Base-by-base conservation (phyloP, 2,329 filamentous ascomycete species). In the Aspergillus flavus region DNA sequence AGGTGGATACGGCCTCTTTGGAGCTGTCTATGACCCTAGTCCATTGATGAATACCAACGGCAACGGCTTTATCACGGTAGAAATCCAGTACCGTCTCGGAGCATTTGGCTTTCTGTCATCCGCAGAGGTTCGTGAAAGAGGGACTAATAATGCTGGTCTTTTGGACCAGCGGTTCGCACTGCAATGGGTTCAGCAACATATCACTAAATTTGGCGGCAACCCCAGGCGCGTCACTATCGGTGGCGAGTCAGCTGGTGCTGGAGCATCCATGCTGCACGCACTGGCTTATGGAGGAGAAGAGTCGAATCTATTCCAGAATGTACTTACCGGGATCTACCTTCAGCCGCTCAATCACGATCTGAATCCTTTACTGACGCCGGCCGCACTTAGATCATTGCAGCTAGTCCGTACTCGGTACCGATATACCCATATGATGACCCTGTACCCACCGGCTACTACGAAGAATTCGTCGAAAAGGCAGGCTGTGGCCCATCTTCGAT, bases 101-200 rank as follows among this genome's bases (percentile, higher is more conserved):
- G 58, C 46, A 6, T 60, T 60, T 32, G 58, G 58, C 6, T 60
- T 54, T n/a, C 21, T 60, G 23, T 46, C 58, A 3, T 46, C 45
- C 30, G 28, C 26, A 19, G 32, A 34, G 26, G 26, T 60, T 32
- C 19, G 6, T 19, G 34, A 50, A 7, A 36, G 34, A 6, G 58
- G 58, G 1, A 23, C 43, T 1, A 9, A 21, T 19, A 54, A 60
- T 34, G 58, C 58, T 19, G 58, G 58, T 23, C n/a, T 58, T 3
- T 6, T 43, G 9, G 56, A 58, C 12, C 56, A 58, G 12, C 39
- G 56, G 16, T 39, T 43, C 5, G 56, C 56, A 9, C 19, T 58
- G n/a, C 32, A 39, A 26, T 58, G 56, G 56, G 56, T 58, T 10
- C 56, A 46, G 19, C 12, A 19, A 12, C 30, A 58, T 26, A 58